Percentiles rank a stretch among this genome's conserved stretches.
Evolutionary conservation across 2,329 filamentous ascomycete species (phyloP).

Genomic region (Dissoconium aciculare): DNA sequence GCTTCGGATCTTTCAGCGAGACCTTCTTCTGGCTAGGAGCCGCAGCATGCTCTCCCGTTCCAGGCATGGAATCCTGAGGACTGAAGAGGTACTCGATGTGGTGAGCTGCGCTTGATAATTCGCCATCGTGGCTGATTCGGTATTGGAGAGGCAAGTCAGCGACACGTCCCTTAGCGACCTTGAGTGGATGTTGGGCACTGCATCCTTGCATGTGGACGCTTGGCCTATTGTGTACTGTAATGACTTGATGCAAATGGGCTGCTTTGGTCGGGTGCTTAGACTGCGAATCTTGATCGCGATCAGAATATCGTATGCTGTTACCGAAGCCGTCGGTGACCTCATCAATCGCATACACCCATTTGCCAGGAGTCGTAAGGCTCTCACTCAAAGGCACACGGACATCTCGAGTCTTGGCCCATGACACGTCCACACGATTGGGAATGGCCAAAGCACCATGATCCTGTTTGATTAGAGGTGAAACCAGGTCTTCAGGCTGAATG

Average conservation of each 20-base stretch:
- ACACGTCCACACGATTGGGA: slow-evolving; percentile 48
- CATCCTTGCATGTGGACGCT: slow-evolving; percentile 57
- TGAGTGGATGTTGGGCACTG: slow-evolving; percentile 64
- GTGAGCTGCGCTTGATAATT: slow-evolving; percentile 49
- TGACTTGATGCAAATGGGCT: slow-evolving; percentile 53
- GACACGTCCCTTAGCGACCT: slow-evolving; percentile 60
- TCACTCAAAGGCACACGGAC: slow-evolving; percentile 80
- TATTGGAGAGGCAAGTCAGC: slow-evolving; percentile 58
- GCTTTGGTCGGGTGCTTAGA: slow-evolving; percentile 30
- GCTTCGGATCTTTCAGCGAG: slow-evolving; percentile 44
- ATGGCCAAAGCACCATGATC: slow-evolving; percentile 38
- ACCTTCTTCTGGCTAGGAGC: slow-evolving; percentile 43
- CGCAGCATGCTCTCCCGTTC: slow-evolving; percentile 54
- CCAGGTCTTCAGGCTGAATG: slow-evolving; percentile 74
- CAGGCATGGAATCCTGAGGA: slow-evolving; percentile 51
- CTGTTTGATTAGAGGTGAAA: slow-evolving; percentile 57
- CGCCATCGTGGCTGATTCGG: slow-evolving; percentile 43
- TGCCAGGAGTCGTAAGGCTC: slow-evolving; percentile 61
- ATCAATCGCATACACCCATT: slow-evolving; percentile 81
- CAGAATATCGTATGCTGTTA: slow-evolving; percentile 64
- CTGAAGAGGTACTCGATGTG: slow-evolving; percentile 71
- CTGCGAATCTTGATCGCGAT: slow-evolving; percentile 51
- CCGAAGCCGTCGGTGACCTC: slow-evolving; percentile 85
- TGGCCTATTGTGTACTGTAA: slow-evolving; percentile 77
- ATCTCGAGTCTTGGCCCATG: slow-evolving; percentile 64